Base-by-base conservation (phyloP, 2,329 filamentous ascomycete genomes). In the Achaetomium macrosporum region DNA sequence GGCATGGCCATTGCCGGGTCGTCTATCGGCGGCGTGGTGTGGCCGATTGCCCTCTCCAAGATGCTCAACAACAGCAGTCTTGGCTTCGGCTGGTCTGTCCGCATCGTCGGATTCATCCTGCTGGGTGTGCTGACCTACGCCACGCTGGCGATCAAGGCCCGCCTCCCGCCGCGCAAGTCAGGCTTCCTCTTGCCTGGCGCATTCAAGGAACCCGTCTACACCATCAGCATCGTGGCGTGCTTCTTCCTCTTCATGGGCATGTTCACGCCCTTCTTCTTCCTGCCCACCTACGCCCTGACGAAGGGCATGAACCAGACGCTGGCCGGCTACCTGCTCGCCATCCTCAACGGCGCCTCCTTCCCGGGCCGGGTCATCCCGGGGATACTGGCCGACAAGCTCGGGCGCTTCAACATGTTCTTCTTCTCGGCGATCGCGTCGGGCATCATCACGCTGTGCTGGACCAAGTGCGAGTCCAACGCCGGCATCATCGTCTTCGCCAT, bases 311-410 rank as follows among this genome's bases (percentile, higher is more conserved):
- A 78, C 1, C 68, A 71, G 1, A 72, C 76, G 0, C 66, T 87
- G 1, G 79, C 81, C 0, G 85, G 82, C 59, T 88, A 87, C 62
- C 73, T 88, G 16, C 69, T 88, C 4, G 77, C 84, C 2, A 82
- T 89, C 54, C 72, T 88, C 59, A 88, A 88, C 63, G 79, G 75
- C 0, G 78, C 82, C 2, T 83, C 79, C 0, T 75, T 76, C 0
- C 55, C 58, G 42, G 61, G 62, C 2, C 57, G 61, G 2, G 55
- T 63, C 31, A 51, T 63, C 73, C 81, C 82, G 0, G 81, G 81
- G 5, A 68, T 82, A 40, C 61, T 85, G 20, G 81, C 77, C 0
- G 82, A 86, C 57, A 77, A 75, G 53, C 71, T 71, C 40, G 82
- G 82, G 0, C 72, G 76, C 0, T 54, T 85, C 1, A 83, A 85